Base-by-base conservation (phyloP, 352 stramenopile genomes). In the Globisporangium rhizosaccharum region DNA sequence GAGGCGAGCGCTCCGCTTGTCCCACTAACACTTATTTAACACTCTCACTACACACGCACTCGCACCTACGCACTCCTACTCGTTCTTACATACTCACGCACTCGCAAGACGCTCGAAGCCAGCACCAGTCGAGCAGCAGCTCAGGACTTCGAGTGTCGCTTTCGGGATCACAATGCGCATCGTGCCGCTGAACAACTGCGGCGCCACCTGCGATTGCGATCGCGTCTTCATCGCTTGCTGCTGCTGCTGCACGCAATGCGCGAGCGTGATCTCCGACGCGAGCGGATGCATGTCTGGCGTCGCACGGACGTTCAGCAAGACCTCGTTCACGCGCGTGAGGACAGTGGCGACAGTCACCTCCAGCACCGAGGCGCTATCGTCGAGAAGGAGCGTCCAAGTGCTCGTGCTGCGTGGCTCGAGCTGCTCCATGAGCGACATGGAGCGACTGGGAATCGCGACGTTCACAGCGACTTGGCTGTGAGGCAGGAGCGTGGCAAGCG, bases 111-210 rank as follows among this genome's bases (percentile, higher is more conserved):
- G 33, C 33, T 10, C 33, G 33, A 39, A 2, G 33, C 10, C 33
- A 33, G 28, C 6, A 7, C 28, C 28, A 33, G 3, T 6, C 28
- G 28, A 33, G 28, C 28, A 33, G 28, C 28, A 37, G 37, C 48
- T 56, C 48, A 62, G 48, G 9, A 56, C 11, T 26, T 55, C 48
- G 8, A 49, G 56, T n/a, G 56, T 62, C 12, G 56, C 56, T 10
- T 26, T 48, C 17, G 56, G 56, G 48, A 62, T 56, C 47, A 62
- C 14, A 39, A 62, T 25, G 36, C 11, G n/a, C 23, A 62, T 17
- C 17, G 1, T 23, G 14, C 33, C 9, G 33, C 37, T 25, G 12
- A 56, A 15, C 7, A 11, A 23, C 36, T 25, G 23, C 20, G 39
- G 18, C 9, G 54, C 18, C 39, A 37, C 25, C 39, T 20, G 28